A percentile compares a stretch with the other conserved stretches of the same genome.
Conservation (phyloP, 1,284 basidiomycete species). For the Cutaneotrichosporon sp. region DNA sequence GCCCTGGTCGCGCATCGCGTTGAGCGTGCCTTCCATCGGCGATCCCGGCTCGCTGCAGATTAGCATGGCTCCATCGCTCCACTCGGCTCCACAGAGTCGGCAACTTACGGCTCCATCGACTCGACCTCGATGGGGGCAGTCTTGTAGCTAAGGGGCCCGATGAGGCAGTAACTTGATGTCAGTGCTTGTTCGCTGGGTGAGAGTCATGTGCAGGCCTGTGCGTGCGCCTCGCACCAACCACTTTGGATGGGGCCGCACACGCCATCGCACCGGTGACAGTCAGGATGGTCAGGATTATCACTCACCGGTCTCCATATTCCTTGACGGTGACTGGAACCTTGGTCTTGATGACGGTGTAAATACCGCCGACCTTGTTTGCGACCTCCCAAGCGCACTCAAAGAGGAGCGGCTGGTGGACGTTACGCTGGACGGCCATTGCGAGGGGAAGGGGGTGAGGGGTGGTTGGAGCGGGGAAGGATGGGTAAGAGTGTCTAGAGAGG, state of each 20-base stretch:
- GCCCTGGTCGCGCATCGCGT: conserved; percentile 77
- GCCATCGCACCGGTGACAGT: background rate
- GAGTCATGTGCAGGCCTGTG: background rate
- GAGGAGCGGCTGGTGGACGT: conserved; percentile 72
- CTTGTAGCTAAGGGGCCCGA: conserved; percentile 94
- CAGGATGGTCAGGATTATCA: conserved; percentile 4
- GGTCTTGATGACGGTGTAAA: conserved; percentile 99
- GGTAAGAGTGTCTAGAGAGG: background rate
- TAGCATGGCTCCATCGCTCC: background rate
- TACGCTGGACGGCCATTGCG: conserved; percentile 56
- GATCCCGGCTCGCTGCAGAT: conserved; percentile 52
- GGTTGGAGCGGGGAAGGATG: no score
- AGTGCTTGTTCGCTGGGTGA: background rate
- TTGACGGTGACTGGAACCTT: conserved; percentile 96
- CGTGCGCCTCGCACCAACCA: background rate
- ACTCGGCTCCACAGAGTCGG: background rate
- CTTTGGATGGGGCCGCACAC: background rate
- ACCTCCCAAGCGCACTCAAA: conserved; percentile 94
- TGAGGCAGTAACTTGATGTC: conserved; percentile 72
- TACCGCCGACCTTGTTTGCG: conserved; percentile 96
- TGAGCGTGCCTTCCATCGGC: conserved; percentile 67
- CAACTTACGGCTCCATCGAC: conserved; percentile 73
- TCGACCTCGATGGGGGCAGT: conserved; percentile 98
- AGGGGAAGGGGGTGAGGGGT: background rate
- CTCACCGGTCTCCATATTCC: conserved; percentile 63